Evolutionary conservation across 208 protist species (phyloP).

Genomic region (Trypanosoma cruzi): DNA sequence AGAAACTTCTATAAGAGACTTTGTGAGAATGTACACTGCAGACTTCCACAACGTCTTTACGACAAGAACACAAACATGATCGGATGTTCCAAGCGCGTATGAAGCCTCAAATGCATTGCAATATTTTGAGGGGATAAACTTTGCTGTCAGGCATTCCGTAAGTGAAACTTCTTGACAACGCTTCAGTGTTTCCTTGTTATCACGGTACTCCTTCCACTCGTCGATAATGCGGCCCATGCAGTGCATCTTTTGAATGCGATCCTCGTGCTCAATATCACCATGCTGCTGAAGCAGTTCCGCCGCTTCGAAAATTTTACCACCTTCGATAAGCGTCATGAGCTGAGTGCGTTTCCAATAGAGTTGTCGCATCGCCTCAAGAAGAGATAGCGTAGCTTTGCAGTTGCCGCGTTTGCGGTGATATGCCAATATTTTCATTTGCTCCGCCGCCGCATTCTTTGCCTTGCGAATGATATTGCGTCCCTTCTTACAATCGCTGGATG

Average conservation of each 20-base stretch:
- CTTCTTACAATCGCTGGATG: conserved; percentile 87
- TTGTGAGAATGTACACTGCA: conserved; percentile 69
- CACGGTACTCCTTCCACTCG: conserved; percentile 71
- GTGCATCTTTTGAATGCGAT: conserved; percentile 42
- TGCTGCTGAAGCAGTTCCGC: conserved; percentile 52
- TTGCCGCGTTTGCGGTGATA: conserved; percentile 59
- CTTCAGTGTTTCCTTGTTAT: conserved; percentile 43
- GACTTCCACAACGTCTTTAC: conserved; percentile 65
- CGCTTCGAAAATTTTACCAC: conserved; percentile 71
- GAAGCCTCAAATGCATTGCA: conserved; percentile 64
- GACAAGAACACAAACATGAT: conserved; percentile 43
- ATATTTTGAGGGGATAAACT: conserved; percentile 79
- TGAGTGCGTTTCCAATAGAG: conserved; percentile 59
- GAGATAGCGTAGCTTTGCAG: conserved; percentile 38
- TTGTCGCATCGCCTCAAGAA: conserved; percentile 69
- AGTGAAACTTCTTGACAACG: conserved; percentile 52
- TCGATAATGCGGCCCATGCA: conserved; percentile 67
- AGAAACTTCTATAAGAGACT: conserved; percentile 75
- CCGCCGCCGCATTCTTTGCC: conserved; percentile 52
- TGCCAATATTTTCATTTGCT: conserved; percentile 58
- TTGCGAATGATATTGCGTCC: conserved; percentile 59
- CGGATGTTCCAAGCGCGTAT: conserved; percentile 30
- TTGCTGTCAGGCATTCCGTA: conserved; percentile 61
- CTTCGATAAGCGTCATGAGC: conserved; percentile 59
- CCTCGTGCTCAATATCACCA: conserved; percentile 55